phyloP scores from a whole-genome alignment of 192 early-diverging fungal genomes.

The Coemansia sp. region DNA sequence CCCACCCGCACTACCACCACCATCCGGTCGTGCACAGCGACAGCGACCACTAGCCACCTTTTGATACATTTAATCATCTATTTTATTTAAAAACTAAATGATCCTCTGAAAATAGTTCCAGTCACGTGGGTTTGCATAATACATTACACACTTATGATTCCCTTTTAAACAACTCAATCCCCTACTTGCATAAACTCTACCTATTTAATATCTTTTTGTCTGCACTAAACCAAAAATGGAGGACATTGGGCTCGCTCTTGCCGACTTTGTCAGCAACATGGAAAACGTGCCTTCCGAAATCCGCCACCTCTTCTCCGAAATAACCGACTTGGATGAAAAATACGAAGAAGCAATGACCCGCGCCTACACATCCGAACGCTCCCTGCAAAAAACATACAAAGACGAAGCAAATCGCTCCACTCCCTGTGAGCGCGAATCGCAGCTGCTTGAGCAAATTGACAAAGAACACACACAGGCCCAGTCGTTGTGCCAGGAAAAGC shows the following conservation, averaged over 20 bases:
- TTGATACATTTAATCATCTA: no score
- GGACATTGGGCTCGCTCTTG: slow-evolving; percentile 49
- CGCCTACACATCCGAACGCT: slow-evolving; percentile 26
- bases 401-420: slow-evolving; percentile 30
- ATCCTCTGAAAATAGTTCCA: no score
- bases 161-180: no score
- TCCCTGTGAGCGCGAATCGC: slow-evolving; percentile 18
- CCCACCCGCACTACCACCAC: slow-evolving; percentile 22
- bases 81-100: no score
- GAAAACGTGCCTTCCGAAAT: slow-evolving; percentile 53
- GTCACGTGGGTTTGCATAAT: no score
- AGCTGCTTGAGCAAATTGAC: slow-evolving; percentile 22
- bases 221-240: slow-evolving; percentile 21
- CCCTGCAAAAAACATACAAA: slow-evolving; percentile 27
- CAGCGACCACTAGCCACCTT: neutral
- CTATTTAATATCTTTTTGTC: no score
- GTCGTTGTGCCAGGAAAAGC: slow-evolving; percentile 34
- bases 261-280: slow-evolving; percentile 54
- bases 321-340: slow-evolving; percentile 48
- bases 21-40: slow-evolving; percentile 11
- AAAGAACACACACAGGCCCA: slow-evolving; percentile 27
- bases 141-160: no score
- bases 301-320: slow-evolving; percentile 48
- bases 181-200: no score
- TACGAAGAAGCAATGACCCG: slow-evolving; percentile 37